Base-by-base conservation (phyloP, 1,284 basidiomycete species). In the Phlebopus sp. region DNA sequence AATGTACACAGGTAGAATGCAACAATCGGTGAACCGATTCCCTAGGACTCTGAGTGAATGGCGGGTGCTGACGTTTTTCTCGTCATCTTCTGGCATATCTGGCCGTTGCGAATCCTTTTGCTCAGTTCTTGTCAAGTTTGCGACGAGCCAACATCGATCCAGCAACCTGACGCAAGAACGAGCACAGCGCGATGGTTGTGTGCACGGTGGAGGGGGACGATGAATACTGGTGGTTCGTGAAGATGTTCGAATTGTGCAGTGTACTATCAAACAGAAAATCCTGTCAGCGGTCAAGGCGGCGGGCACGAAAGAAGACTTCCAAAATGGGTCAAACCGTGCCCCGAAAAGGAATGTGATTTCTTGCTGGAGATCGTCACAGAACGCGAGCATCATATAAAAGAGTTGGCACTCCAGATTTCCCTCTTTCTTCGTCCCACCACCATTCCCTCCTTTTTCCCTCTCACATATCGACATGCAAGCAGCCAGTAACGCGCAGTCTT, bases 281-380 rank as follows among this genome's bases (percentile, higher is more conserved):
- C 64, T 62, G 61, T 64, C 65, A 62, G 2, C 51, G 31, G 50
- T 50, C 51, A 58, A 42, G 43, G 55, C 46, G 52, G 38, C n/a
- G 52, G 51, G 53, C 55, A 57, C 50, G 57, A 65, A 49, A 63
- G 66, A 68, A 67, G 59, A 35, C 47, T 53, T 62, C 64, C 53
- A 53, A 49, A 44, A 52, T 49, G 46, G 53, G 62, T 52, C 59
- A 60, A 59, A 64, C 66, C 62, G 41, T 44, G 52, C 59, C 64
- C 60, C 48, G 54, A 62, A 59, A 62, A 51, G 62, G 62, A 59
- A 68, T 62, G 63, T 58, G 59, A 66, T 49, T 61, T 59, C 52
- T 29, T n/a, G 43, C 51, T 49, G 58, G 55, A 39, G 63, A 63
- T 67, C 61, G 65, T 63, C 61, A 64, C 65, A 64, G 49, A 47